Conservation (phyloP, 2,329 filamentous ascomycete genomes). For the Cyclaneusma minus region DNA sequence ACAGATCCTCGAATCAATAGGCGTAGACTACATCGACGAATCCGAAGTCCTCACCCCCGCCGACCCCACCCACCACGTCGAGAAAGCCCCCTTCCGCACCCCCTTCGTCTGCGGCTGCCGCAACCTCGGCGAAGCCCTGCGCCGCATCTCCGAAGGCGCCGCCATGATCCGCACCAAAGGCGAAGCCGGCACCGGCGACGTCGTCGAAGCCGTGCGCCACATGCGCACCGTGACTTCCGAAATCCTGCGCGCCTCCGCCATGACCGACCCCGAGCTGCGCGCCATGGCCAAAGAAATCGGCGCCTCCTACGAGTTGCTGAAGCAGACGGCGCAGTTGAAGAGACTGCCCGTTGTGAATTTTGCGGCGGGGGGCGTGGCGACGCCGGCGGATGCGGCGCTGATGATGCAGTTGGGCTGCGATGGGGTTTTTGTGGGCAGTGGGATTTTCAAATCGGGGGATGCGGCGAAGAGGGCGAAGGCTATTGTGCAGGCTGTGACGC, state of each 20-base stretch:
- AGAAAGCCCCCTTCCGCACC: slow-evolving; percentile 67
- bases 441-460: slow-evolving; percentile 95
- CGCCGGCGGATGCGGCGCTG: slow-evolving; percentile 86
- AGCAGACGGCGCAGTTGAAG: slow-evolving; percentile 74
- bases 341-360: slow-evolving; percentile 94
- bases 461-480: slow-evolving; percentile 80
- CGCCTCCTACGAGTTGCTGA: slow-evolving; percentile 62
- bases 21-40: slow-evolving; percentile 97
- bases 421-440: slow-evolving; percentile 90
- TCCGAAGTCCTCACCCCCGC: slow-evolving; percentile 94
- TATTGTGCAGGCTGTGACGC: slow-evolving; percentile 86
- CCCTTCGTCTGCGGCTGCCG: slow-evolving; percentile 96
- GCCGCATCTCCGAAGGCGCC: slow-evolving; percentile 81
- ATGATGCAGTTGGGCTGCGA: slow-evolving; percentile 99
- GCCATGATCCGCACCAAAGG: slow-evolving; percentile 99
- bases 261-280: slow-evolving; percentile 58
- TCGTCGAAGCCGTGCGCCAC: slow-evolving; percentile 91
- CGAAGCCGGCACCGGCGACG: slow-evolving; percentile 91
- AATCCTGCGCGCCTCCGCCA: slow-evolving; percentile 54
- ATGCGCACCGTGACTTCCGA: slow-evolving; percentile 81
- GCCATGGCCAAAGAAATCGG: slow-evolving; percentile 70
- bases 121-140: slow-evolving; percentile 82
- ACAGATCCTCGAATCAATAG: slow-evolving; percentile 83
- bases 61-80: slow-evolving; percentile 80
- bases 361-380: slow-evolving; percentile 97